phyloP scores from a whole-genome alignment of 2,329 filamentous ascomycete genomes.

The Alternaria metachromatica region DNA sequence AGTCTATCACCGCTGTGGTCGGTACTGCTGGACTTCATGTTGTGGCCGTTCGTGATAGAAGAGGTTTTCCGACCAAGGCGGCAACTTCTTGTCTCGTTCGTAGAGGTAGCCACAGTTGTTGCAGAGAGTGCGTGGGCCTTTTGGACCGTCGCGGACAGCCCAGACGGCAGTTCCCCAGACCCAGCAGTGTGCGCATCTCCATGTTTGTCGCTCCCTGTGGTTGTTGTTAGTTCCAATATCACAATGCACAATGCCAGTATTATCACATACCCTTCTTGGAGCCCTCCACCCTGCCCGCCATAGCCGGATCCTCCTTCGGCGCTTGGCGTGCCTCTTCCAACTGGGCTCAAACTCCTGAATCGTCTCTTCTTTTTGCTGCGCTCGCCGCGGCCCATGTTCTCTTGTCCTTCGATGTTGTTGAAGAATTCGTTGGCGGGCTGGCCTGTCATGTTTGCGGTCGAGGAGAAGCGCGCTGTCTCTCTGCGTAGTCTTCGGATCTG shows the following conservation, averaged over 20 bases:
- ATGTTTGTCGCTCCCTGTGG: slow-evolving; percentile 73
- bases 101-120: slow-evolving; percentile 91
- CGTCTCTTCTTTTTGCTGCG: slow-evolving; percentile 93
- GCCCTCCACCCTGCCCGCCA: slow-evolving; percentile 70
- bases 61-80: slow-evolving; percentile 75
- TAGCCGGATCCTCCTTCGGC: slow-evolving; percentile 62
- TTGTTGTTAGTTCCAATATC: slow-evolving; percentile 17
- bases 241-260: neutral
- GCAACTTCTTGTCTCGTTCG: slow-evolving; percentile 84
- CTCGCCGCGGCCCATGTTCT: slow-evolving; percentile 92
- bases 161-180: slow-evolving; percentile 91
- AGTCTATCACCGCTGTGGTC: slow-evolving; percentile 20
- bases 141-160: slow-evolving; percentile 91
- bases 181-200: slow-evolving; percentile 87
- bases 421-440: slow-evolving; percentile 70
- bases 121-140: slow-evolving; percentile 83
- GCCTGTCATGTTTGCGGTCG: slow-evolving; percentile 79
- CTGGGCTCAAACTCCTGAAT: slow-evolving; percentile 86
- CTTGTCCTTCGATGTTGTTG: slow-evolving; percentile 59
- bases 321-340: slow-evolving; percentile 83
- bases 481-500: slow-evolving; percentile 85
- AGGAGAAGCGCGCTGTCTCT: slow-evolving; percentile 92
- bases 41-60: slow-evolving; percentile 58
- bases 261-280: slow-evolving; percentile 50
- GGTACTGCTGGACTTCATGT: slow-evolving; percentile 32